Base-by-base conservation (phyloP, 257 asterid genomes). In the Verbena officinalis region DNA sequence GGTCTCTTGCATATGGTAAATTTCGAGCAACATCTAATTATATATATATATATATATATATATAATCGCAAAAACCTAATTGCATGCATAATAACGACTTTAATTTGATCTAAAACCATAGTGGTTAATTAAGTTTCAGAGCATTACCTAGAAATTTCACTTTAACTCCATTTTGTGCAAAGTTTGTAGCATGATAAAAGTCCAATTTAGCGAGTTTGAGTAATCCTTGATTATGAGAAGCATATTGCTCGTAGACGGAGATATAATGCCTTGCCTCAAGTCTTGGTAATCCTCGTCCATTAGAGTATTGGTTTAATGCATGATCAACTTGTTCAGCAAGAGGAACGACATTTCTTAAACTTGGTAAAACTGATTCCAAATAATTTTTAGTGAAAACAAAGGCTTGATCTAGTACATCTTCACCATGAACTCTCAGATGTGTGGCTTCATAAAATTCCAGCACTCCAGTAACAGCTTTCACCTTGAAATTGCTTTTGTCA, bases 401-500 rank as follows among this genome's bases (percentile, higher is more conserved):
- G 27, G 73, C 82, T 0, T 80, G 63, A 20, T 83, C 83, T 3
- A 83, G 66, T 7, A 68, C 44, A 7, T 55, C 70, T 20, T 83
- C 84, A 6, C 55, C 68, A 14, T 65, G 80, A 17, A 73, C 51
- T 31, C 81, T 54, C 0, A 82, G 68, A 76, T 75, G 66, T 16
- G 80, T 42, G 12, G 84, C 84, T 67, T 78, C 80, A 7, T 66
- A 73, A 30, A 81, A 27, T 48, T 71, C 80, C 21, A 78, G 64
- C 7, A 75, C 1, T 17, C 71, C 80, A 8, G 2, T 44, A 0
- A 38, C 49, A 2, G 69, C 72, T 0, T 16, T 15, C 7, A 58
- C 68, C 22, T 68, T 72, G 50, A 75, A 81, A 0, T 55, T 62
- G 0, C 72, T 76, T 0, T 64, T 53, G 4, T 0, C 44, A 70